Evolutionary conservation across 2,329 filamentous ascomycete genomes (phyloP).

Genomic region (Didymella glomerata): DNA sequence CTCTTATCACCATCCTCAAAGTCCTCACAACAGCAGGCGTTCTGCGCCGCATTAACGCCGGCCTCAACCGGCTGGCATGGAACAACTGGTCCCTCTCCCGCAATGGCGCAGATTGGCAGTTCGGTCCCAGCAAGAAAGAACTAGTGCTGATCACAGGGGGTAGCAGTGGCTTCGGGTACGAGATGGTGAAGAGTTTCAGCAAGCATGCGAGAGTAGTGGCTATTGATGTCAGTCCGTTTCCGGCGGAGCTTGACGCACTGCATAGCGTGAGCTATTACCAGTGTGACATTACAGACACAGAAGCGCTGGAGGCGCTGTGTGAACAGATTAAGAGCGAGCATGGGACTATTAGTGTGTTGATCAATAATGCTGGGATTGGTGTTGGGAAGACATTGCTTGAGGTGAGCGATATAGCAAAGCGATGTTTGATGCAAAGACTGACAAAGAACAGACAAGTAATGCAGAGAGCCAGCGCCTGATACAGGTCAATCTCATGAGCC

Average conservation of each 20-base stretch:
- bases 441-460: constrained; percentile 31
- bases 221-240: constrained; percentile 35
- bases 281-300: constrained; percentile 37
- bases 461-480: constrained; percentile 39
- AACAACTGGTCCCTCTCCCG: constrained; percentile 49
- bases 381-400: constrained; percentile 33
- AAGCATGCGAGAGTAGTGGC: constrained; percentile 35
- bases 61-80: constrained; percentile 34
- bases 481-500: constrained; percentile 43
- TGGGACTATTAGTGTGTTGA: constrained; percentile 39
- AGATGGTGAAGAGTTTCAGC: constrained; percentile 41
- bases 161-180: constrained; percentile 41
- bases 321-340: constrained; percentile 31
- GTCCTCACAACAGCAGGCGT: constrained; percentile 30
- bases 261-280: constrained; percentile 38
- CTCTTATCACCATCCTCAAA: constrained; percentile 34
- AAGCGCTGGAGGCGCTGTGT: constrained; percentile 29
- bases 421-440: background rate
- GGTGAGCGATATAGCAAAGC: constrained; percentile 11
- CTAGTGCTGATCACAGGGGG: constrained; percentile 43
- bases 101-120: constrained; percentile 33
- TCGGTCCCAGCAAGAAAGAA: constrained; percentile 35
- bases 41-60: constrained; percentile 27
- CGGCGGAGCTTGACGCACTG: constrained; percentile 33
- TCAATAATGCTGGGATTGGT: constrained; percentile 45